A percentile compares a stretch with the other conserved stretches of the same genome.
These are phyloP conservation scores for Solanum piurae DNA, from an alignment of 257 asterid genomes.

Conservation along the genomic window DNA sequence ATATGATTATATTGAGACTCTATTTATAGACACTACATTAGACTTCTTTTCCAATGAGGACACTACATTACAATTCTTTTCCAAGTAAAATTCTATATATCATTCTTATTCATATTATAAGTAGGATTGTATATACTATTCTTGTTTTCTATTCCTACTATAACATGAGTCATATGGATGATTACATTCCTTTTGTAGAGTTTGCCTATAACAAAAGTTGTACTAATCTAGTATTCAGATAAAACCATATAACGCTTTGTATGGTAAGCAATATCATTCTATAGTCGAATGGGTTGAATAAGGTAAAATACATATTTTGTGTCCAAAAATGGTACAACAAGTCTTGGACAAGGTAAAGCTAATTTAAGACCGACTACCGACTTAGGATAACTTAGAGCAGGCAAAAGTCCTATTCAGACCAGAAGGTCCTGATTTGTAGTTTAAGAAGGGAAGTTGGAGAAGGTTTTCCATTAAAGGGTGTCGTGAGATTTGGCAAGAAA, in stretches of 20 bases:
- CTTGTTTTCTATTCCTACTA: not conserved
- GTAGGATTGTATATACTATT: not conserved
- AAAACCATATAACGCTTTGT: no score
- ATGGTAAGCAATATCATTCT: not conserved
- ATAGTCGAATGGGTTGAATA: not conserved
- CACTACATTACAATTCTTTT: no score
- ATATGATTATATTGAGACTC: no score
- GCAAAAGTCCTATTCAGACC: not conserved
- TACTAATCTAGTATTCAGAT: not conserved
- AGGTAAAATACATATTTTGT: not conserved
- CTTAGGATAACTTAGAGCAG: not conserved
- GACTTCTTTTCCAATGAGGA: no score
- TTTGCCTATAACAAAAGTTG: not conserved
- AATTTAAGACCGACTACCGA: not conserved
- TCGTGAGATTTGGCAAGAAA: not conserved
- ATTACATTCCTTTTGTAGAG: not conserved
- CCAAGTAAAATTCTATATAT: no score
- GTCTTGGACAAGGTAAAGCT: not conserved
- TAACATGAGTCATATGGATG: not conserved
- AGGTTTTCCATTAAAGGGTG: not conserved
- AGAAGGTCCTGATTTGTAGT: not conserved
- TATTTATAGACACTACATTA: no score
- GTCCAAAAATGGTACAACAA: not conserved
- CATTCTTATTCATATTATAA: no score
- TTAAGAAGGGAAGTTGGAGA: not conserved